Evolutionary conservation across 495 filamentous ascomycete species (phyloP), one percentile per base, ranked within the genome.

Genomic region (Penicillium macrosclerotiorum): DNA sequence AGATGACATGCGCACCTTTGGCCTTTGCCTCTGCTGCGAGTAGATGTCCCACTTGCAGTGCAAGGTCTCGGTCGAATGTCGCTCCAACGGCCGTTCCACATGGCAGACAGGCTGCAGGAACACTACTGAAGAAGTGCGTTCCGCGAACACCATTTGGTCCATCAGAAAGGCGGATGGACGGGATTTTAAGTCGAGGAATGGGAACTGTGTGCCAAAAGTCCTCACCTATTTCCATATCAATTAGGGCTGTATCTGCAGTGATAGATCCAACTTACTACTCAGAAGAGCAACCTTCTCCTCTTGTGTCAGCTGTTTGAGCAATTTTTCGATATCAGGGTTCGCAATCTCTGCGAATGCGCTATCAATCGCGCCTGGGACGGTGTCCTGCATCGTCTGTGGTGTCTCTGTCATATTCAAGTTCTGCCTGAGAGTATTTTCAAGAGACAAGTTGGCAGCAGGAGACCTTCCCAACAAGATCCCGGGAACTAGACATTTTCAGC

Each of bases 11-110:
- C 1, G 79, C 81, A 13, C 81, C 79, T 25, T 50, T 50, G 8
- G 45, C 29, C 3, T 25, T 46, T 5, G 42, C 31, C 14, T 55
- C 52, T 5, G 25, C 26, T 8, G 25, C 44, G 55, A 88, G 74
- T 4, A 76, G 62, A 14, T 64, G 59, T 23, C 84, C 84, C 1
- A 77, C 68, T 42, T 72, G 49, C 39, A 64, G 60, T 24, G 84
- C 63, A 4, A 90, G 69, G 1, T 73, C 62, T 5, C 56, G 57
- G 59, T 89, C 79, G 64, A 74, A 90, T 19, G 85, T 86, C 3
- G 85, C 72, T 11, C 77, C 85, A 8, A 88, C 67, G 2, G 74
- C 78, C 0, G 83, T 81, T 20, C 75, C 77, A 49, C 80, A 83
- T 0, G 82, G 81, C 29, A 85, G 75, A 45, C 76, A 84, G 19